Percentiles rank a stretch among this genome's conserved stretches.
phyloP scores from a whole-genome alignment of 163 green algal genomes.

The Trebouxia gelatinosa region DNA sequence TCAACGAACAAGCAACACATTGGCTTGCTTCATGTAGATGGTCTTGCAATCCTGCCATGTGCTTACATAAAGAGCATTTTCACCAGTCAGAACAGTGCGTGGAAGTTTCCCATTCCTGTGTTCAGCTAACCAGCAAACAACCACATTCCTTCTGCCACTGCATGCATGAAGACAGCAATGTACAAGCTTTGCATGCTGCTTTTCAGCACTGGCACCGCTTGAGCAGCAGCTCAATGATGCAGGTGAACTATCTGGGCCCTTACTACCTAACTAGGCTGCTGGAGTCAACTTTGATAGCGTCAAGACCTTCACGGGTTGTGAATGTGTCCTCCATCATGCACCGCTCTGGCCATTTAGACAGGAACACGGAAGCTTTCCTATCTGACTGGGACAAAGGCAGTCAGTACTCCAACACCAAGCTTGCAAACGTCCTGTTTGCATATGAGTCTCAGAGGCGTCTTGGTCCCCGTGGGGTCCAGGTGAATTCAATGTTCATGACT shows the following conservation, averaged over 20 bases:
- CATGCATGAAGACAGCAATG: no score
- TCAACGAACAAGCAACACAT: no score
- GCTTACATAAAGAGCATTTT: no score
- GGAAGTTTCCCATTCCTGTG: no score
- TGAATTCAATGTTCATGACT: constrained; percentile 22
- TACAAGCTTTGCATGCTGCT: no score
- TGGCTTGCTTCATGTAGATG: no score
- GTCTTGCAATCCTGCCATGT: no score
- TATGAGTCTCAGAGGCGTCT: constrained; percentile 74
- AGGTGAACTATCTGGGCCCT: constrained; percentile 71
- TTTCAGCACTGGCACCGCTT: no score
- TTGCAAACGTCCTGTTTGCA: constrained; percentile 80
- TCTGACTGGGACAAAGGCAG: constrained; percentile 32
- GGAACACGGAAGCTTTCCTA: constrained; percentile 33
- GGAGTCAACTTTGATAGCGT: constrained; percentile 64
- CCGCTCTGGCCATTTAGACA: constrained; percentile 58
- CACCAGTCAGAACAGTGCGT: no score
- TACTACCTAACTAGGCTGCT: constrained; percentile 82
- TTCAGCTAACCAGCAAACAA: no score
- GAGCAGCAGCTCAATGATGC: no score
- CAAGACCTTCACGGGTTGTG: constrained; percentile 60
- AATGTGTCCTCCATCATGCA: constrained; percentile 74
- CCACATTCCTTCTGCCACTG: no score
- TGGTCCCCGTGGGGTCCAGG: constrained; percentile 56
- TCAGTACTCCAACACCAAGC: constrained; percentile 51